These are phyloP conservation scores for Barbatosphaeria neglecta DNA, from an alignment of 495 filamentous ascomycete species.

Conservation along the genomic window DNA sequence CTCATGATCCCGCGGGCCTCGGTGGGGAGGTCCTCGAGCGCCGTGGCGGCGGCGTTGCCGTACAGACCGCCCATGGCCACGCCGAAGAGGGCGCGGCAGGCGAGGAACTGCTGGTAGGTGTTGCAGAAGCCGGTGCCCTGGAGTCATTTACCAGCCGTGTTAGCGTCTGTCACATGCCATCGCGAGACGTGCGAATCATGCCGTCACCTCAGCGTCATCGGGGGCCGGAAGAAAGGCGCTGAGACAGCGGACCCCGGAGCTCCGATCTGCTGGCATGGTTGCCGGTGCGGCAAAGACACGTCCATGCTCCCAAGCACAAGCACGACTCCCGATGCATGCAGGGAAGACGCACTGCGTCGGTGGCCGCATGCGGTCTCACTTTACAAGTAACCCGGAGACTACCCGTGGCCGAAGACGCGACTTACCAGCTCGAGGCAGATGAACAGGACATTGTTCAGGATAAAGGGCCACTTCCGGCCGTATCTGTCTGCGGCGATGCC, in stretches of 20 bases:
- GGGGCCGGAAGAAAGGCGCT: no score
- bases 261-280: no score
- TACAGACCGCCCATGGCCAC: conserved; percentile 85
- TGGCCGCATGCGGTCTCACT: no score
- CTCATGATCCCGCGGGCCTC: conserved; percentile 65
- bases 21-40: conserved; percentile 70
- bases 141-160: conserved; percentile 2
- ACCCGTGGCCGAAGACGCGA: background rate
- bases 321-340: no score
- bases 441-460: conserved; percentile 74
- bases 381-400: no score
- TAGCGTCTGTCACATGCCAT: background rate
- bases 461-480: conserved; percentile 80
- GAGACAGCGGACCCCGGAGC: no score
- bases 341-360: no score
- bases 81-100: conserved; percentile 73
- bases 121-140: conserved; percentile 65
- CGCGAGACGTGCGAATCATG: background rate
- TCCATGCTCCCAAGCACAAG: no score
- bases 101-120: conserved; percentile 69
- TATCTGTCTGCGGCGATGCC: conserved; percentile 74
- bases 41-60: conserved; percentile 77
- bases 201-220: no score
- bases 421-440: conserved; percentile 59
- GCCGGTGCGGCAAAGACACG: no score